These are phyloP conservation scores for Phylloporus sp. DNA, from an alignment of 768 basidiomycete genomes.

Conservation along the genomic window DNA sequence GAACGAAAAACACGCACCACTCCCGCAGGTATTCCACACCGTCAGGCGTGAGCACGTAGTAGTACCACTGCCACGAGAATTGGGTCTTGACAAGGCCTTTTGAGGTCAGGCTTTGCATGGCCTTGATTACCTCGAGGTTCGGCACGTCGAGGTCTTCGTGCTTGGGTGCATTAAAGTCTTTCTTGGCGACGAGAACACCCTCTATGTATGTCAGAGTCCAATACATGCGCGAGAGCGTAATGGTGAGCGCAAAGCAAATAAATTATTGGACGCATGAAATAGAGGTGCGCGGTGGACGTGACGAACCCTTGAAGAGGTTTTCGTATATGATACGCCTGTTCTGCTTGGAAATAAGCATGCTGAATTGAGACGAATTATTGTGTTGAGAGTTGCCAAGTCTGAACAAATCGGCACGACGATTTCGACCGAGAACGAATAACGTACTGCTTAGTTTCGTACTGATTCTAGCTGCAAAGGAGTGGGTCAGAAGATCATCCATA, in stretches of 20 bases:
- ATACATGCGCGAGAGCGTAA: not conserved
- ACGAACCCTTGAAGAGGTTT: conserved; percentile 97
- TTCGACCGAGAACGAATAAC: conserved; percentile 11
- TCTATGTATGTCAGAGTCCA: conserved; percentile 44
- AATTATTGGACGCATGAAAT: not conserved
- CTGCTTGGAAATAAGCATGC: conserved; percentile 96
- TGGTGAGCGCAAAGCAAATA: not conserved
- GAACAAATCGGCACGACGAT: too few species aligned
- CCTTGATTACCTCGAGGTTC: conserved; percentile 69
- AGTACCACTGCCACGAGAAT: conserved; percentile 99
- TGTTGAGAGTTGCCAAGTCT: conserved; percentile 29
- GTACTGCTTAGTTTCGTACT: conserved; percentile 37
- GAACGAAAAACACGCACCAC: conserved; percentile 43
- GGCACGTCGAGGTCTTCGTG: conserved; percentile 85
- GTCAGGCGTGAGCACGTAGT: conserved; percentile 95
- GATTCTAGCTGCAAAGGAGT: conserved; percentile 26
- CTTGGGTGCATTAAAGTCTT: conserved; percentile 96
- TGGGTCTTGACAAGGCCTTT: conserved; percentile 95
- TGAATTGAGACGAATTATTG: conserved; percentile 34
- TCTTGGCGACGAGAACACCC: conserved; percentile 98
- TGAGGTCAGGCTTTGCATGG: conserved; percentile 64
- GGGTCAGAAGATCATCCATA: conserved; percentile 31
- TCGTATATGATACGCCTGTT: conserved; percentile 97
- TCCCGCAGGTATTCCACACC: conserved; percentile 97
- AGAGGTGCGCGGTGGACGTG: not conserved